phyloP scores from a whole-genome alignment of 2,329 filamentous ascomycete species.

The Biscogniauxia marginata region DNA sequence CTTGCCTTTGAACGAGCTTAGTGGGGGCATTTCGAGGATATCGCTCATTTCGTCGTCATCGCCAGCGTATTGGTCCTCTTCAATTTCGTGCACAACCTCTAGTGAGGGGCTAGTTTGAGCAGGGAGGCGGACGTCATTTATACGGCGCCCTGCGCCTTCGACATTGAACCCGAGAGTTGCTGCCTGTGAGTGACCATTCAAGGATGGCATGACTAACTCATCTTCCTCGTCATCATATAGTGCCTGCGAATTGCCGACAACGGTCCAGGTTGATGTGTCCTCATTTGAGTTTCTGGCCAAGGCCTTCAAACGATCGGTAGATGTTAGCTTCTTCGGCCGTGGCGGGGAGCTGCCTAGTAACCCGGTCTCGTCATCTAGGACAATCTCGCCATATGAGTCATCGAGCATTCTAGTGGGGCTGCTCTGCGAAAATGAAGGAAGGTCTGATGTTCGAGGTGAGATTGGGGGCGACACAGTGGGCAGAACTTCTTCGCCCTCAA shows the following conservation, averaged over 20 bases:
- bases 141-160: conserved; percentile 9
- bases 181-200: conserved; percentile 10
- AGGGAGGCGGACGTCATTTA: conserved; percentile 19
- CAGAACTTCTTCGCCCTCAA: conserved; percentile 59
- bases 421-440: conserved; percentile 34
- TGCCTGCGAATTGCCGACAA: conserved; percentile 36
- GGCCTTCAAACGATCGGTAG: conserved; percentile 52
- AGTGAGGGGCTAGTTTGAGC: conserved; percentile 10
- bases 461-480: conserved; percentile 55
- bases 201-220: conserved; percentile 28
- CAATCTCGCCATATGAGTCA: conserved; percentile 19
- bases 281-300: conserved; percentile 52
- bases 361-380: conserved; percentile 34
- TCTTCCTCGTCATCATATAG: conserved; percentile 33
- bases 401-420: conserved; percentile 19
- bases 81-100: conserved; percentile 10
- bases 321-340: conserved; percentile 54
- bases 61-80: conserved; percentile 11
- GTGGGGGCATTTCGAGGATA: conserved; percentile 28
- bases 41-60: conserved; percentile 20
- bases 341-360: conserved; percentile 34
- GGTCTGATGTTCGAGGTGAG: conserved; percentile 27
- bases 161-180: conserved; percentile 8
- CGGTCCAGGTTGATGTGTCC: conserved; percentile 51
- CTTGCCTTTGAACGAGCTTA: conserved; percentile 28